These are phyloP conservation scores for Neurospora sp. DNA, from an alignment of 495 filamentous ascomycete genomes.

Conservation along the genomic window DNA sequence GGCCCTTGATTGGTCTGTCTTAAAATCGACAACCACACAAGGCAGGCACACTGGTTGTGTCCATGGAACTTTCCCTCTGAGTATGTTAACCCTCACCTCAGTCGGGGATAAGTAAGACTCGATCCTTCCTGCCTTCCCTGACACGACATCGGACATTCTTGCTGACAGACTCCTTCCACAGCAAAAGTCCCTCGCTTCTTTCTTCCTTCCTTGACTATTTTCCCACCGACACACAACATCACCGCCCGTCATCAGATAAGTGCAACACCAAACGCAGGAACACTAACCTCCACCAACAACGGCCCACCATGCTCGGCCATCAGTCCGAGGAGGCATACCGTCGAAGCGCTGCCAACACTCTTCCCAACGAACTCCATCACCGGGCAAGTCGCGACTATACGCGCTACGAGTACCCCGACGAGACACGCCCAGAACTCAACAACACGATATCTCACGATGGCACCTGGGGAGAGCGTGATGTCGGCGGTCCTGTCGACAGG, in stretches of 20 bases:
- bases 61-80: background rate
- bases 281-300: background rate
- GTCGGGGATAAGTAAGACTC: background rate
- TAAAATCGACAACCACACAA: background rate
- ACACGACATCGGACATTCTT: background rate
- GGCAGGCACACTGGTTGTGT: background rate
- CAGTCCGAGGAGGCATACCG: constrained; percentile 13
- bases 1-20: background rate
- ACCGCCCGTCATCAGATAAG: background rate
- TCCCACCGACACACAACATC: background rate
- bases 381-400: constrained; percentile 6
- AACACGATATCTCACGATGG: constrained; percentile 29
- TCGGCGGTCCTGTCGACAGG: constrained; percentile 51
- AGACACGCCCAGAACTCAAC: constrained; percentile 6
- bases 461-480: constrained; percentile 67
- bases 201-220: background rate
- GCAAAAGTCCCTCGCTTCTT: background rate
- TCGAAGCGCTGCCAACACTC: constrained; percentile 6
- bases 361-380: constrained; percentile 16
- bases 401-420: background rate
- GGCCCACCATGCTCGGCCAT: constrained; percentile 5
- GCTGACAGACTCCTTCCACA: background rate
- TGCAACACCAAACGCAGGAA: constrained; percentile 6
- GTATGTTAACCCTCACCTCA: background rate
- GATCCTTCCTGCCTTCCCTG: background rate